These are phyloP conservation scores for Rutidosis leptorrhynchoides DNA, from an alignment of 129 eudicot species.

Conservation along the genomic window DNA sequence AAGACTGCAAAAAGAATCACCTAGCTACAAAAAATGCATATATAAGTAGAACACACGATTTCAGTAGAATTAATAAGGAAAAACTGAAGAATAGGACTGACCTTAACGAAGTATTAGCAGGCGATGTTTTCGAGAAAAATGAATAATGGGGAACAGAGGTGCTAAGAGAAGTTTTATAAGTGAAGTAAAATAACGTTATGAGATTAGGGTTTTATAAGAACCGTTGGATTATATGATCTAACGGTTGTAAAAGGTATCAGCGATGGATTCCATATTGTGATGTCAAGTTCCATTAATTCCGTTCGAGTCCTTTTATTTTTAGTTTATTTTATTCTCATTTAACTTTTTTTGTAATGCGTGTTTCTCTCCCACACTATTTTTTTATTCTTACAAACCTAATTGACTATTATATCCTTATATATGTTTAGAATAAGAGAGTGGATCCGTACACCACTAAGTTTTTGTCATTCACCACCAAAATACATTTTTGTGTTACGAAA, in stretches of 20 bases:
- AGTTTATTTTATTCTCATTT: too few relatives aligned
- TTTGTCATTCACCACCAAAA: too few relatives aligned
- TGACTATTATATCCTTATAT: too few relatives aligned
- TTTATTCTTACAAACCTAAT: too few relatives aligned
- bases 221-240: constrained; percentile 30
- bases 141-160: constrained; percentile 29
- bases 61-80: not conserved
- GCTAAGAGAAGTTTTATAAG: constrained; percentile 35
- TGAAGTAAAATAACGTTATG: constrained; percentile 22
- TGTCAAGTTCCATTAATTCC: constrained; percentile 15
- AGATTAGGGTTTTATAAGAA: constrained; percentile 28
- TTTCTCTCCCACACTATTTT: too few relatives aligned
- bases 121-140: constrained; percentile 14
- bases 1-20: not conserved
- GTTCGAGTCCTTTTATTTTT: not conserved
- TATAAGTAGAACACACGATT: too few relatives aligned
- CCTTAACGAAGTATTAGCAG: constrained; percentile 25
- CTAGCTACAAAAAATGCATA: not conserved
- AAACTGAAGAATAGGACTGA: not conserved
- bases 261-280: constrained; percentile 20
- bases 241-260: constrained; percentile 25
- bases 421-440: too few relatives aligned
- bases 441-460: too few relatives aligned
- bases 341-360: too few relatives aligned
- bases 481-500: too few relatives aligned